Percentiles rank a stretch among this genome's conserved stretches.
phyloP scores from a whole-genome alignment of 768 basidiomycete genomes.

The Mrakia gelida region DNA sequence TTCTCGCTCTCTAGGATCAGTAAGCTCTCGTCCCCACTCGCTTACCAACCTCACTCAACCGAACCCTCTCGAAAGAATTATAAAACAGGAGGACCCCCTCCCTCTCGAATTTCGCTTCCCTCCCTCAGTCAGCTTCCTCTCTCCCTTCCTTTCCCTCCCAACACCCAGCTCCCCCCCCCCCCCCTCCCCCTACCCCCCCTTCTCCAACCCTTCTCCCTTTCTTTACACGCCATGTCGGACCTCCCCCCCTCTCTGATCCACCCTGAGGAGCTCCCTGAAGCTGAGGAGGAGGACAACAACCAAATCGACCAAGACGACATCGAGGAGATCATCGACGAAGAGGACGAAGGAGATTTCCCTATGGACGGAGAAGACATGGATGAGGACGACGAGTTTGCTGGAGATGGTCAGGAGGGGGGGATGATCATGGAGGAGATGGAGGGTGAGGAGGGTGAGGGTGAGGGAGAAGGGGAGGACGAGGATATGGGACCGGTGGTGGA shows the following conservation, averaged over 20 bases:
- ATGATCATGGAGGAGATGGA: constrained; percentile 41
- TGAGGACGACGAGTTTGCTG: constrained; percentile 42
- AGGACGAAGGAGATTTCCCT: constrained; percentile 35
- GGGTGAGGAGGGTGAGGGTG: constrained; percentile 5
- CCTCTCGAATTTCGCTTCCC: too few species aligned
- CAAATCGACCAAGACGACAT: constrained; percentile 29
- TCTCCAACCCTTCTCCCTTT: background rate
- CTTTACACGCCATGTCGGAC: background rate
- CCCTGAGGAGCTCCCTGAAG: constrained; percentile 2
- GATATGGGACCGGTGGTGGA: constrained; percentile 50
- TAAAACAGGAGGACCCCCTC: too few species aligned
- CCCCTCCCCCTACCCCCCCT: background rate
- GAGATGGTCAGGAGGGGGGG: constrained; percentile 54
- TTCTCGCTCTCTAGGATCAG: too few species aligned
- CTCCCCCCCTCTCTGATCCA: constrained; percentile 9
- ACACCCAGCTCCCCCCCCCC: background rate
- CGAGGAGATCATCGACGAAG: constrained; percentile 36
- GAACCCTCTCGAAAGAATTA: too few species aligned
- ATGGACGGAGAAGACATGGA: constrained; percentile 39
- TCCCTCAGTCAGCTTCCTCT: too few species aligned
- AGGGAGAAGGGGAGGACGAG: constrained; percentile 25
- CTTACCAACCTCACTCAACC: too few species aligned
- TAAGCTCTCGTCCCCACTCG: too few species aligned
- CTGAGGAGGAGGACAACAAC: constrained; percentile 30
- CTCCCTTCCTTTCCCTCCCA: background rate